phyloP scores from a whole-genome alignment of 192 early-diverging fungal species.

The Phycomyces nitens region DNA sequence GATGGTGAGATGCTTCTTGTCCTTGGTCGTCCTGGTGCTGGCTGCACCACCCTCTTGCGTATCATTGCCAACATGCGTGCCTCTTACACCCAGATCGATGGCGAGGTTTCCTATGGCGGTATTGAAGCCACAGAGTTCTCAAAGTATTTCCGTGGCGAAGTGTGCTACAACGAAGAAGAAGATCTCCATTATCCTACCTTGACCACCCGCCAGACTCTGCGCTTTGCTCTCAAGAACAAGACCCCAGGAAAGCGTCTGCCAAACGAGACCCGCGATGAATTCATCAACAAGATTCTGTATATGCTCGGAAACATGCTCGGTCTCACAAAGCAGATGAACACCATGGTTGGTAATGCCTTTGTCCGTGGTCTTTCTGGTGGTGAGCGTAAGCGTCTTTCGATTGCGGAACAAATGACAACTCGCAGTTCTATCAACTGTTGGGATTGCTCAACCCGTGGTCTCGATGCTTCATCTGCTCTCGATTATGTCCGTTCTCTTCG shows the following conservation, averaged over 20 bases:
- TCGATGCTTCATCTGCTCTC: constrained; percentile 75
- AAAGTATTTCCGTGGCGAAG: constrained; percentile 63
- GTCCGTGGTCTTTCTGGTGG: constrained; percentile 72
- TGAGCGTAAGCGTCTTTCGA: constrained; percentile 72
- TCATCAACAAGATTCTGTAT: constrained; percentile 44
- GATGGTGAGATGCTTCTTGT: constrained; percentile 73
- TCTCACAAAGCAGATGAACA: constrained; percentile 52
- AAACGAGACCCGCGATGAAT: constrained; percentile 18
- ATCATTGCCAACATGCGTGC: constrained; percentile 51
- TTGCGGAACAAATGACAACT: constrained; percentile 68
- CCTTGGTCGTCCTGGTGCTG: constrained; percentile 67
- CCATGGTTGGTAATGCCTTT: constrained; percentile 69
- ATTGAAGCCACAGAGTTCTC: constrained; percentile 59
- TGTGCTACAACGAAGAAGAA: constrained; percentile 75
- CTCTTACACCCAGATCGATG: constrained; percentile 44
- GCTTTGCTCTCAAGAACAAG: constrained; percentile 73
- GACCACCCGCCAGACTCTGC: constrained; percentile 74
- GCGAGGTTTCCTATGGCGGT: constrained; percentile 65
- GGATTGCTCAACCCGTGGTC: constrained; percentile 71
- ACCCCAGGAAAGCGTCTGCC: constrained; percentile 52
- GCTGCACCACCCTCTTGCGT: constrained; percentile 62
- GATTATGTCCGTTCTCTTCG: constrained; percentile 73
- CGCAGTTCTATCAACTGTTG: constrained; percentile 60
- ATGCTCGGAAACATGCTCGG: constrained; percentile 53
- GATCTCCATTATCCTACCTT: constrained; percentile 57